Conservation (phyloP, 1,284 basidiomycete species). For the Uromyces viciae-fabae region DNA sequence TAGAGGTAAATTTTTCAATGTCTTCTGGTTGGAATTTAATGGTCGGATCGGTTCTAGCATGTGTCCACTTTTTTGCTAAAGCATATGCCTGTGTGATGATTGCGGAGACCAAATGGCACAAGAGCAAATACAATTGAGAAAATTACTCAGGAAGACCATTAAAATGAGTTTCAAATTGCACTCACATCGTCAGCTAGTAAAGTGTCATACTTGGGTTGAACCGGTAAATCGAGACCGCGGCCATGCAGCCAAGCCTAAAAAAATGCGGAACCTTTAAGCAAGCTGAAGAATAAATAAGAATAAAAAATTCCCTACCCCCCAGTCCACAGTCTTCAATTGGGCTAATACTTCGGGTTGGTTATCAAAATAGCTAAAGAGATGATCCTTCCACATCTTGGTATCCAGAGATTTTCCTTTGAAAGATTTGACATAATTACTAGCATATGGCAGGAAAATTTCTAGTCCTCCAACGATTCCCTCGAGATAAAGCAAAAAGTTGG, state of each 20-base stretch:
- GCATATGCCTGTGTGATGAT: constrained; percentile 54
- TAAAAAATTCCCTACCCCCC: constrained; percentile 61
- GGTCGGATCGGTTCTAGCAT: constrained; percentile 58
- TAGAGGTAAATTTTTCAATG: constrained; percentile 35
- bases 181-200: constrained; percentile 67
- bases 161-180: background rate
- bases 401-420: constrained; percentile 80
- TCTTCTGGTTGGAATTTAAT: constrained; percentile 30
- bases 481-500: constrained; percentile 66
- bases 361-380: constrained; percentile 74
- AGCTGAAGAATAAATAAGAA: background rate
- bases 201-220: constrained; percentile 75
- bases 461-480: constrained; percentile 78
- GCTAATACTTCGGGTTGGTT: constrained; percentile 65
- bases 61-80: constrained; percentile 74
- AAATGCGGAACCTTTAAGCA: background rate
- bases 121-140: background rate
- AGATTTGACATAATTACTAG: constrained; percentile 58
- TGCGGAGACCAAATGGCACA: background rate
- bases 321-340: constrained; percentile 70
- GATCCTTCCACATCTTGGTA: constrained; percentile 79
- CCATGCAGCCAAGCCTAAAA: constrained; percentile 50
- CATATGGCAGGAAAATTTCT: constrained; percentile 60
- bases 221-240: constrained; percentile 63
- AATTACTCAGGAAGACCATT: background rate